Conservation (phyloP, 208 protist species). For the Wallacemonas sp. region DNA sequence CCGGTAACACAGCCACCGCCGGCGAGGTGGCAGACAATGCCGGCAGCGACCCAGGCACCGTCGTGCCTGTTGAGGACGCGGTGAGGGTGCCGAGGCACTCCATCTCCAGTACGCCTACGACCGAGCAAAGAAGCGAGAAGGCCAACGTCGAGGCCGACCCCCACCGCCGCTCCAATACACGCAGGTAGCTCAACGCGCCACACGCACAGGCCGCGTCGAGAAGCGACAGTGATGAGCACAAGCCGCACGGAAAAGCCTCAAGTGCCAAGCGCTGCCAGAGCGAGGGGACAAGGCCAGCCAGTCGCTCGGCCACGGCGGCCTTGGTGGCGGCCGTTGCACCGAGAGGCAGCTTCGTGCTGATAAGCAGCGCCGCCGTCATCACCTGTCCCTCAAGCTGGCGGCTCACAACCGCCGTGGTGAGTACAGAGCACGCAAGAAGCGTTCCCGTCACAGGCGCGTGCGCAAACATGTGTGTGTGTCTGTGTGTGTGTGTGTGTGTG, state of each 20-base stretch:
- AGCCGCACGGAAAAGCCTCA: slow-evolving; percentile 44
- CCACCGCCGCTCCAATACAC: slow-evolving; percentile 65
- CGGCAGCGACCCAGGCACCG: no score
- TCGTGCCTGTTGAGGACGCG: not conserved
- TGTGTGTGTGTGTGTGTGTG: slow-evolving; percentile 9
- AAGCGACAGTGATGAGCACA: slow-evolving; percentile 4
- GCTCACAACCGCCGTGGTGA: slow-evolving; percentile 26
- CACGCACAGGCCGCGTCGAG: not conserved
- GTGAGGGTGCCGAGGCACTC: slow-evolving; percentile 47
- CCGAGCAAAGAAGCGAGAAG: slow-evolving; percentile 42
- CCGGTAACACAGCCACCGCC: not conserved
- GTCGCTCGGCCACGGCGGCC: not conserved
- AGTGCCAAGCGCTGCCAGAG: slow-evolving; percentile 31
- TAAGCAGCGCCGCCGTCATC: not conserved
- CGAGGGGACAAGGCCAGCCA: slow-evolving; percentile 7
- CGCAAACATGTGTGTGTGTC: slow-evolving; percentile 30
- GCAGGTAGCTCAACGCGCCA: slow-evolving; percentile 44
- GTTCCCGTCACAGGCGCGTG: slow-evolving; percentile 60
- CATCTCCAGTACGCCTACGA: slow-evolving; percentile 31
- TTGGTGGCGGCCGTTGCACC: not conserved
- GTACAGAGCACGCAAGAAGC: slow-evolving; percentile 35
- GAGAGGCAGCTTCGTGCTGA: not conserved
- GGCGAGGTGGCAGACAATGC: no score
- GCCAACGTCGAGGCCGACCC: slow-evolving; percentile 49
- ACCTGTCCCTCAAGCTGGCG: slow-evolving; percentile 16